These are phyloP conservation scores for Mucor velutinosus DNA, from an alignment of 371 early-diverging fungal species.

Conservation along the genomic window DNA sequence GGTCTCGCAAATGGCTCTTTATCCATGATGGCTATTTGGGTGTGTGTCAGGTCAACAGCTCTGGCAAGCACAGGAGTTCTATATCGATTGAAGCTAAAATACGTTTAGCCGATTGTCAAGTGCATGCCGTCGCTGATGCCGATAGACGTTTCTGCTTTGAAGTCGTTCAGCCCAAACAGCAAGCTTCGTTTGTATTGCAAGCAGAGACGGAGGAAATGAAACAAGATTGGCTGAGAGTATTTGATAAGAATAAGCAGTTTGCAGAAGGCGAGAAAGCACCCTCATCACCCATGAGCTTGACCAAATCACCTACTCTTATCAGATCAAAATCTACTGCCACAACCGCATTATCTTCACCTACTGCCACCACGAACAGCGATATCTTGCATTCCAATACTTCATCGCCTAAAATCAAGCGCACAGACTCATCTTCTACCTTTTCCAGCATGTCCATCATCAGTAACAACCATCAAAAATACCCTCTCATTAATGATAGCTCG, in stretches of 20 bases:
- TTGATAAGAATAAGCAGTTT: constrained; percentile 51
- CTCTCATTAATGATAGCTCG: neutral
- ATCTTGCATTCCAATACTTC: neutral
- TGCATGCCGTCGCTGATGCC: constrained; percentile 37
- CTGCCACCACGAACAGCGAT: neutral
- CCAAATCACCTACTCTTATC: neutral
- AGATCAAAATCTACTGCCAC: constrained; percentile 12
- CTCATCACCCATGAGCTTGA: constrained; percentile 4
- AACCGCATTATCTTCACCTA: constrained; percentile 2
- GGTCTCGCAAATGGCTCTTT: constrained; percentile 56
- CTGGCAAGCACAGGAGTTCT: constrained; percentile 36
- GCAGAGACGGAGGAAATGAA: constrained; percentile 67
- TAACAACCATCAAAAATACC: neutral
- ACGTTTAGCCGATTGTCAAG: constrained; percentile 52
- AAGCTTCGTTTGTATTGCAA: constrained; percentile 46
- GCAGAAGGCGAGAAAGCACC: neutral
- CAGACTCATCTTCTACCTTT: neutral
- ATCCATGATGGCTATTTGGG: constrained; percentile 53
- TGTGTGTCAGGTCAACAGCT: constrained; percentile 31
- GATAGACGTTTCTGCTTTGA: constrained; percentile 74
- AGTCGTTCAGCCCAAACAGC: constrained; percentile 22
- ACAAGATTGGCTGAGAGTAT: constrained; percentile 58
- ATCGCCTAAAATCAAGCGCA: neutral
- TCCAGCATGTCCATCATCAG: neutral
- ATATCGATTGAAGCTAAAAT: constrained; percentile 51